Evolutionary conservation across 208 protist species (phyloP).

Genomic region (Leishmania amazonensis): DNA sequence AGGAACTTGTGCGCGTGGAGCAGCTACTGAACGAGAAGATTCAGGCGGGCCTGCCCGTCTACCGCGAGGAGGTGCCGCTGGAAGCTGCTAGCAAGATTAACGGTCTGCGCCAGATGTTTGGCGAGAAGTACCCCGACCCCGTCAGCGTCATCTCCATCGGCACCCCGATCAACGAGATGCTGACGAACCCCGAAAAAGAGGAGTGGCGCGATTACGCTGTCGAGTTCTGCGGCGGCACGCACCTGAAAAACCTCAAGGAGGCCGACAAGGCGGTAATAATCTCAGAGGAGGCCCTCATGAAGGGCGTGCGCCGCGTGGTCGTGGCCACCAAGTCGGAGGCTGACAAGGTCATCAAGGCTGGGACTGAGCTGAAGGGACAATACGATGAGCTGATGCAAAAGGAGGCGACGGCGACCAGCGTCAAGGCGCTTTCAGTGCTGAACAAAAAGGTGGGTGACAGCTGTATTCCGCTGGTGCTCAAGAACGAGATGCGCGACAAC

Average conservation of each 20-base stretch:
- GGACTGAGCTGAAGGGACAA: slow-evolving; percentile 56
- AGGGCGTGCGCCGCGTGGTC: slow-evolving; percentile 90
- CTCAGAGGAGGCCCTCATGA: slow-evolving; percentile 94
- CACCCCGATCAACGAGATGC: slow-evolving; percentile 83
- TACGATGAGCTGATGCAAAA: slow-evolving; percentile 42
- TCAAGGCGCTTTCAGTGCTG: slow-evolving; percentile 90
- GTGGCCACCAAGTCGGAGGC: slow-evolving; percentile 77
- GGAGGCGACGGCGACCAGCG: slow-evolving; percentile 49
- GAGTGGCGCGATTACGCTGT: slow-evolving; percentile 92
- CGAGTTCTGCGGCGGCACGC: slow-evolving; percentile 98
- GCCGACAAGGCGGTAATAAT: slow-evolving; percentile 93
- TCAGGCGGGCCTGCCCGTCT: slow-evolving; percentile 70
- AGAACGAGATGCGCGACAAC: slow-evolving; percentile 77
- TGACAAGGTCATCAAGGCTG: slow-evolving; percentile 48
- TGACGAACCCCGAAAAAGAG: slow-evolving; percentile 87
- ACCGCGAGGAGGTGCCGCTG: slow-evolving; percentile 90
- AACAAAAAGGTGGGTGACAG: slow-evolving; percentile 92
- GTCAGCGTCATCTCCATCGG: slow-evolving; percentile 98
- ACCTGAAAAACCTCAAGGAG: slow-evolving; percentile 89
- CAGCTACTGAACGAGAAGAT: slow-evolving; percentile 90
- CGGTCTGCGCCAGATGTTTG: slow-evolving; percentile 95
- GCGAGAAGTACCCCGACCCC: slow-evolving; percentile 98
- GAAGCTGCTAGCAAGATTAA: slow-evolving; percentile 72
- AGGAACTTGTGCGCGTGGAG: slow-evolving; percentile 91
- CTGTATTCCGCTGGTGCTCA: slow-evolving; percentile 67